Percentiles rank a stretch among this genome's conserved stretches.
Conservation (phyloP, 2,329 filamentous ascomycete genomes). For the Arthrobotrys iridis region DNA sequence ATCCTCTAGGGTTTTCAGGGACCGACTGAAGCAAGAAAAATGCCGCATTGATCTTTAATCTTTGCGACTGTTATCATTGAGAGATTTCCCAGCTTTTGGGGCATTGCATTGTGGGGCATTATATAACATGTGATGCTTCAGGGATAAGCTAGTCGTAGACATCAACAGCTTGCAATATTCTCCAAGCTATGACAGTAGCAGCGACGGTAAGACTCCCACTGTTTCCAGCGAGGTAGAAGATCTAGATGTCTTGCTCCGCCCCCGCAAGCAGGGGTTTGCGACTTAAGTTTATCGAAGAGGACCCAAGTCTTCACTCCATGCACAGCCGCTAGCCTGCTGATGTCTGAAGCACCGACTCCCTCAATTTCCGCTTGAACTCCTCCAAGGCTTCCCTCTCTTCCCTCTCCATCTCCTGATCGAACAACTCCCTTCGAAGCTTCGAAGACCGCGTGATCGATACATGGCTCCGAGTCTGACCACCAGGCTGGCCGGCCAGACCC, state of each 20-base stretch:
- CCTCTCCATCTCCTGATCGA: slow-evolving; percentile 50
- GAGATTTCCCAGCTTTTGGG: background rate
- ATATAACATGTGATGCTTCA: slow-evolving; percentile 7
- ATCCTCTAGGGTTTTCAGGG: slow-evolving; percentile 31
- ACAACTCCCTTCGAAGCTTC: slow-evolving; percentile 35
- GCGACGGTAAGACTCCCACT: background rate
- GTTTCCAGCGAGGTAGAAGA: background rate
- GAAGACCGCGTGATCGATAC: slow-evolving; percentile 41
- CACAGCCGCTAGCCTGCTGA: background rate
- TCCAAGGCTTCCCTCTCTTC: slow-evolving; percentile 49
- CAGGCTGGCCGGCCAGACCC: slow-evolving; percentile 37
- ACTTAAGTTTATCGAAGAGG: background rate
- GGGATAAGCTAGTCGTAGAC: slow-evolving; percentile 35
- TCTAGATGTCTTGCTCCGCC: background rate
- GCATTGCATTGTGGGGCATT: background rate
- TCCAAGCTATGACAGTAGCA: background rate
- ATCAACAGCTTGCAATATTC: background rate
- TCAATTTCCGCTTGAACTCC: slow-evolving; percentile 52
- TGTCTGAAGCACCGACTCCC: slow-evolving; percentile 45
- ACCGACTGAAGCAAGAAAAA: slow-evolving; percentile 33
- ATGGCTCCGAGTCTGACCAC: slow-evolving; percentile 24
- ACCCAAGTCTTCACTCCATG: background rate
- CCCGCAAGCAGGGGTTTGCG: background rate
- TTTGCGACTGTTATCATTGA: slow-evolving; percentile 8
- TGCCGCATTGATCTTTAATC: slow-evolving; percentile 37